Conservation (phyloP, 1,284 basidiomycete species). For the Cystobasidiaceae sp. region DNA sequence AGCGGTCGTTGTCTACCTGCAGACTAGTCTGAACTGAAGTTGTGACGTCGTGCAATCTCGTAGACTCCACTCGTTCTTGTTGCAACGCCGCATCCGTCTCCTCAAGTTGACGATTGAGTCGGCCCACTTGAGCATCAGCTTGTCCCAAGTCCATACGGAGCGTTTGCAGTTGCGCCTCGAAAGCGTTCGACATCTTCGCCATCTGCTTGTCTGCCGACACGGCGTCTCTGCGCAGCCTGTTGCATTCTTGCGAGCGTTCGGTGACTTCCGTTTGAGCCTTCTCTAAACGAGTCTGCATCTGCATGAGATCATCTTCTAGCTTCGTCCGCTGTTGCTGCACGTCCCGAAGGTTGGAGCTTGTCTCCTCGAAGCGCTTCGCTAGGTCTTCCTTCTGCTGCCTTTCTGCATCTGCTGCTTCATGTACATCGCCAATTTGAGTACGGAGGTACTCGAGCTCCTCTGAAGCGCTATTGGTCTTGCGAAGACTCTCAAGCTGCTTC, state of each 20-base stretch:
- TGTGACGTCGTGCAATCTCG: slow-evolving; percentile 9
- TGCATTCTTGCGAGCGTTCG: not conserved
- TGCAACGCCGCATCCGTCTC: slow-evolving; percentile 13
- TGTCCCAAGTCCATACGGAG: not conserved
- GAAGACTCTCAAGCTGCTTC: not conserved
- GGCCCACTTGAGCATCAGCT: not conserved
- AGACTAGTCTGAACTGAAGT: slow-evolving; percentile 20
- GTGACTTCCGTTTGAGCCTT: not conserved
- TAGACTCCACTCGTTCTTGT: slow-evolving; percentile 12
- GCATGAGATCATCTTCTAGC: not conserved
- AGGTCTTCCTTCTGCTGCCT: not conserved
- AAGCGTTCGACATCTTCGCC: not conserved
- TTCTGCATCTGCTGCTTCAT: not conserved
- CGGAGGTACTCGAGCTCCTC: slow-evolving; percentile 2
- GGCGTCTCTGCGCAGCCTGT: slow-evolving; percentile 7
- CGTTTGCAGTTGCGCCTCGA: not conserved
- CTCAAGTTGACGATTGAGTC: slow-evolving; percentile 1
- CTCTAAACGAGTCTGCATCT: not conserved
- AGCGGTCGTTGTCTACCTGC: slow-evolving; percentile 12
- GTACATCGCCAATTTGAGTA: not conserved
- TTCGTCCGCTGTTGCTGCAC: not conserved
- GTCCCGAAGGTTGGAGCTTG: not conserved
- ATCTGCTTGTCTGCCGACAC: slow-evolving; percentile 17
- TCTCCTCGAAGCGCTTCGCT: not conserved
- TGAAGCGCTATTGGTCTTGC: not conserved